phyloP scores from a whole-genome alignment of 352 stramenopile genomes.

The Phytophthora agathidicida region DNA sequence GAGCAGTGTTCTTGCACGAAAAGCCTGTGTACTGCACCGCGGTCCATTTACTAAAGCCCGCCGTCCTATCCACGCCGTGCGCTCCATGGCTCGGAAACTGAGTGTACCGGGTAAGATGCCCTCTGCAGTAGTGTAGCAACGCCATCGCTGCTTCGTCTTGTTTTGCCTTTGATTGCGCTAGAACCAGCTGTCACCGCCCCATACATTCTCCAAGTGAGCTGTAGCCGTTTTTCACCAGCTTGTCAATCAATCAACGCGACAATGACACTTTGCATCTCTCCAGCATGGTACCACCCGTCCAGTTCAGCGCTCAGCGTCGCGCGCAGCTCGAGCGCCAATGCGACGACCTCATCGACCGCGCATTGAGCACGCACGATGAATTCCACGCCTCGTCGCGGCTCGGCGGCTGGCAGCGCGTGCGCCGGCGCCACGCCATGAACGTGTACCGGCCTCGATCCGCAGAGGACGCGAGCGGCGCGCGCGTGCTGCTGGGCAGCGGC shows the following conservation, averaged over 20 bases:
- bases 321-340: slow-evolving; percentile 51
- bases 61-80: slow-evolving; percentile 20
- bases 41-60: no score
- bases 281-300: slow-evolving; percentile 33
- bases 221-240: slow-evolving; percentile 2
- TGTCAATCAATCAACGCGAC: slow-evolving; percentile 6
- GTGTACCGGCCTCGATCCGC: slow-evolving; percentile 42
- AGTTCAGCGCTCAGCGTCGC: slow-evolving; percentile 42
- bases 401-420: slow-evolving; percentile 51
- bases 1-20: no score
- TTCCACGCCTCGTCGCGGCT: slow-evolving; percentile 49
- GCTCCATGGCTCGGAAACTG: slow-evolving; percentile 16
- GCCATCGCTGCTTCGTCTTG: neutral
- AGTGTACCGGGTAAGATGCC: neutral
- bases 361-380: slow-evolving; percentile 46
- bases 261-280: slow-evolving; percentile 13
- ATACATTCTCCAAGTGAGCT: slow-evolving; percentile 4
- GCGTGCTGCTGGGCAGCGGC: slow-evolving; percentile 56
- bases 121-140: no score
- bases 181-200: neutral
- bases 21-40: no score
- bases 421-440: slow-evolving; percentile 51
- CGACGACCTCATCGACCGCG: slow-evolving; percentile 61
- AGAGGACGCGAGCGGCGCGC: neutral
- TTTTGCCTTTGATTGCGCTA: neutral